A percentile compares a stretch with the other conserved stretches of the same genome.
Conservation (phyloP, 345 rosid species). For the Reutealis trisperma region DNA sequence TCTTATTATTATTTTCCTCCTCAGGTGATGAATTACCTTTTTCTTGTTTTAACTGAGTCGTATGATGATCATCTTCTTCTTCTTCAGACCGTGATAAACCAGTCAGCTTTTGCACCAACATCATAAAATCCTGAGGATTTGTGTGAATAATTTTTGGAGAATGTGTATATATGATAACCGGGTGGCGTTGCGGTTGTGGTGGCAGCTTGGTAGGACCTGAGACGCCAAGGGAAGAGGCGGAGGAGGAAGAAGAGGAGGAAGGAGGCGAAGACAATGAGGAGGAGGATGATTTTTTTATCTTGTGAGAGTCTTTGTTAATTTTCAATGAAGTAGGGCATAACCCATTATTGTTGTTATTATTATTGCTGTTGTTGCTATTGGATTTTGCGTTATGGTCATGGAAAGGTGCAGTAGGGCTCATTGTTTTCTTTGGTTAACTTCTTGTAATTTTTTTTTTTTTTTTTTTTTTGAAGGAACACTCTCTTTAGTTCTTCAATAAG, state of each 20-base stretch:
- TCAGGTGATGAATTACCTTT: conserved; percentile 1
- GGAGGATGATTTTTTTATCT: conserved; percentile 19
- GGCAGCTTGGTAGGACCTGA: conserved; percentile 32
- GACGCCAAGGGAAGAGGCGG: conserved; percentile 16
- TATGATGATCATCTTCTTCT: conserved; percentile 34
- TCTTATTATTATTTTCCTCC: conserved; percentile 19
- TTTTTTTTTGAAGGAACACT: too few species aligned
- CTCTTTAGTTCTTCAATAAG: too few species aligned
- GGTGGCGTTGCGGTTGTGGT: conserved; percentile 50
- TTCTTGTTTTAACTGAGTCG: conserved; percentile 9
- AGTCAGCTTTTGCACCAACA: conserved; percentile 85
- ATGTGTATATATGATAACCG: conserved; percentile 94
- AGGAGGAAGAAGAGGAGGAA: conserved; percentile 21
- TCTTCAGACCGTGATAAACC: conserved; percentile 62
- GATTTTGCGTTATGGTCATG: conserved; percentile 13
- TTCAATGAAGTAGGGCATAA: conserved; percentile 17
- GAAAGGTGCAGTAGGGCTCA: conserved; percentile 13
- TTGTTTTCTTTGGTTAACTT: background rate
- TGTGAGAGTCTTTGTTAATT: conserved; percentile 14
- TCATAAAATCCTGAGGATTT: conserved; percentile 84
- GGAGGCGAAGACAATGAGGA: background rate
- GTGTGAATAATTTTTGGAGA: conserved; percentile 90
- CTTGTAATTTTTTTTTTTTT: too few species aligned
- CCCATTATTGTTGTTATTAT: background rate
- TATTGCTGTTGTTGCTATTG: background rate